Percentiles rank a stretch among this genome's conserved stretches.
Conservation (phyloP, 768 basidiomycete genomes). For the Mycena capillaripes region DNA sequence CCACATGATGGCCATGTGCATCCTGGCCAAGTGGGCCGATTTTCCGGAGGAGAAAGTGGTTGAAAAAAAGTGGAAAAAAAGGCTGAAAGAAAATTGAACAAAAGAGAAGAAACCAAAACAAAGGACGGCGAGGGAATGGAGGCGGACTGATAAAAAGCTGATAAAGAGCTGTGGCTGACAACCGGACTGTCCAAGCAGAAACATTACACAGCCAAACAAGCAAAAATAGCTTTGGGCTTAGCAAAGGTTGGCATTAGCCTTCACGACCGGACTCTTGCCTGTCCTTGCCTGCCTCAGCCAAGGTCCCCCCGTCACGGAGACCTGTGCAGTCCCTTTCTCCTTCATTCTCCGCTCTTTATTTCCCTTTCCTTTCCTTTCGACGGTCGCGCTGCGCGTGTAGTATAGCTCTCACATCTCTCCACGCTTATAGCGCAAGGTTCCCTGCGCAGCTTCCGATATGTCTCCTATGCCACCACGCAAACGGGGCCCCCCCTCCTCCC, state of each 20-base stretch:
- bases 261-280: conserved; percentile 2
- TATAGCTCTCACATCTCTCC: conserved; percentile 38
- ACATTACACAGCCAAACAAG: background rate
- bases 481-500: conserved; percentile 59
- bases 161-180: too few relatives aligned
- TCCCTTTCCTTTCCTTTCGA: conserved; percentile 36
- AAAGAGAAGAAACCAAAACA: background rate
- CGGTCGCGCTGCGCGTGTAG: conserved; percentile 60
- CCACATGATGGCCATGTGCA: background rate
- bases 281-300: background rate
- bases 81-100: background rate
- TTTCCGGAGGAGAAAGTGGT: background rate
- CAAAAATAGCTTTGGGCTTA: background rate
- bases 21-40: background rate
- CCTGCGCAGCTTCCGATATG: conserved; percentile 43
- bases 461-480: conserved; percentile 56
- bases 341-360: conserved; percentile 43
- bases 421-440: conserved; percentile 52
- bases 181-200: too few relatives aligned
- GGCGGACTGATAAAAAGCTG: too few relatives aligned
- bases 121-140: too few relatives aligned
- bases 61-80: background rate
- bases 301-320: background rate
- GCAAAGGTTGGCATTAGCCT: conserved; percentile 2
- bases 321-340: conserved; percentile 36